Base-by-base conservation (phyloP, 352 stramenopile species). In the Pythium sp. region DNA sequence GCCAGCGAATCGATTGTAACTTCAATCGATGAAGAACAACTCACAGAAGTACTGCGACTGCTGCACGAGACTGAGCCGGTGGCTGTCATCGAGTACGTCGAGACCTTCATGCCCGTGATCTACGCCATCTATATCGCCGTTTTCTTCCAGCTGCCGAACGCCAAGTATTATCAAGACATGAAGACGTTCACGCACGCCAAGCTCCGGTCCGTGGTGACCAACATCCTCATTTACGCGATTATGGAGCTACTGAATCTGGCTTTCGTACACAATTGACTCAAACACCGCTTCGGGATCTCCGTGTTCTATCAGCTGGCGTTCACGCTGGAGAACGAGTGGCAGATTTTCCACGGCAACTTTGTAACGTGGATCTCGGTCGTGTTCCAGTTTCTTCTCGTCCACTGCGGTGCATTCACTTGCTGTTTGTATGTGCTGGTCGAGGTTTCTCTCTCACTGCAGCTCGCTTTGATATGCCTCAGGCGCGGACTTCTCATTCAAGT, bases 221-320 rank as follows among this genome's bases (percentile, higher is more conserved):
- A 72, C 26, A 69, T 80, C 49, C 3, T 55, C 12, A 5, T 74
- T 14, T 77, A 73, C 62, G 61, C 68, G 1, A 26, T 54, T 14
- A 58, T 77, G 32, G 53, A 78, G 28, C 4, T 74, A 0, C 8
- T 76, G 0, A 75, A 64, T 3, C 24, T 80, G 5, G 1, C 69
- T 1, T 61, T 67, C 30, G 57, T 80, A 22, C 43, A 26, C 24
- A 26, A 65, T 3, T 56, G 18, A 3, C 62, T 55, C 1, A 53
- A 38, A 14, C 77, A 24, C 18, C 18, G 11, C 4, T 69, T 69
- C 18, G 63, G 63, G 12, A 12, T 73, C 53, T 74, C 70, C 3
- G 58, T 68, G 1, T 43, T 76, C 22, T 68, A 78, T 47, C 72
- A 78, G 58, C 60, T 80, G 0, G 65, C 65, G 0, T 80, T 76